Evolutionary conservation across 2,329 filamentous ascomycete genomes (phyloP).

Genomic region (Colletotrichum theobromicola): DNA sequence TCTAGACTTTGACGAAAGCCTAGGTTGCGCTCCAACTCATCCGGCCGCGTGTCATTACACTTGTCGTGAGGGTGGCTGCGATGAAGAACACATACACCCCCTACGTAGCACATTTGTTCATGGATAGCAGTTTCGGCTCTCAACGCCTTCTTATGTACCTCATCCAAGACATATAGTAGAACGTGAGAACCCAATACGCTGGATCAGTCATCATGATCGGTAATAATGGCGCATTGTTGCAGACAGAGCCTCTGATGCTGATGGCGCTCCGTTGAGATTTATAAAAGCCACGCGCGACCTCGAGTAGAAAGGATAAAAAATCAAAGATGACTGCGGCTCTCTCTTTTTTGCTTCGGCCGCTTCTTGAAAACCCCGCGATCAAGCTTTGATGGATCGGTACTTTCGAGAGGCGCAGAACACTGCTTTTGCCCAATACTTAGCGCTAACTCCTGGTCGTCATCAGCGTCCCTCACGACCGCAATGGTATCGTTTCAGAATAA

Average conservation of each 20-base stretch:
- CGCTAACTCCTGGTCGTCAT: not conserved
- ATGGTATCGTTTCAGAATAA: not conserved
- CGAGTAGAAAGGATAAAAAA: too few species aligned
- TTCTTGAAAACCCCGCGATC: not conserved
- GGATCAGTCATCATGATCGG: not conserved
- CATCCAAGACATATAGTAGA: too few species aligned
- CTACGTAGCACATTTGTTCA: too few species aligned
- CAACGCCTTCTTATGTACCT: too few species aligned
- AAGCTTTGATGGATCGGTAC: not conserved
- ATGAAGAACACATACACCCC: not conserved
- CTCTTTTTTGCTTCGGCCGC: too few species aligned
- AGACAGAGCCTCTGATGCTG: not conserved
- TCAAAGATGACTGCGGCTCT: too few species aligned
- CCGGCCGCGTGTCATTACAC: rapidly evolving
- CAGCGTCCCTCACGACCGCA: not conserved
- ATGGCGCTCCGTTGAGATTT: not conserved
- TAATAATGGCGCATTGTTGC: not conserved
- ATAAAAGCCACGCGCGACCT: not conserved
- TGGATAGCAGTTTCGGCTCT: not conserved
- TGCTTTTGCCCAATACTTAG: not conserved
- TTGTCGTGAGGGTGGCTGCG: not conserved
- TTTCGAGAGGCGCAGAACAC: not conserved
- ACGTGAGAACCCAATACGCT: not conserved
- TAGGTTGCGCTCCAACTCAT: not conserved
- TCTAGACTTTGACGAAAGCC: not conserved